These are phyloP conservation scores for Ustilago trichophora DNA, from an alignment of 1,284 basidiomycete species.

Conservation along the genomic window DNA sequence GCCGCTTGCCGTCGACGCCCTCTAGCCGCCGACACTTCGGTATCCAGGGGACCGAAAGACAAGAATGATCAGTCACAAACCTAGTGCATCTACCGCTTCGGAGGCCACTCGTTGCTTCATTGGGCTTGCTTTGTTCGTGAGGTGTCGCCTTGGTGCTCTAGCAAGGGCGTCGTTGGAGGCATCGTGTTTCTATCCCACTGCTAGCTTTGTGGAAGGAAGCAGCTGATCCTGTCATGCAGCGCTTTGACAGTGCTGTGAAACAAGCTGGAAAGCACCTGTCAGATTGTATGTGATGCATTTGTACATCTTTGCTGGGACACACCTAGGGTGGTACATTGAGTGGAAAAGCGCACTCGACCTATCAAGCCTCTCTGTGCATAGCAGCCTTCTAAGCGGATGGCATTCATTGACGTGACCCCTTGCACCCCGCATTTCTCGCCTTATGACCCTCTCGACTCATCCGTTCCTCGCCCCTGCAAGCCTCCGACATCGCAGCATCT, in stretches of 20 bases:
- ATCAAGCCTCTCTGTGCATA: slow-evolving; percentile 6
- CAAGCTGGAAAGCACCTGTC: background rate
- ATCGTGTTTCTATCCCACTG: too few relatives aligned
- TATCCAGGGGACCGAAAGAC: background rate
- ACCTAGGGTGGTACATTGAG: background rate
- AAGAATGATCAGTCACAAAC: background rate
- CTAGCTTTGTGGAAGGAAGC: too few relatives aligned
- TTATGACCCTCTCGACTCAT: slow-evolving; percentile 2
- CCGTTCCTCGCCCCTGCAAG: slow-evolving; percentile 25
- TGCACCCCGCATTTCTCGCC: slow-evolving; percentile 43
- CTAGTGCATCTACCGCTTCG: too few relatives aligned
- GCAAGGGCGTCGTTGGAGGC: too few relatives aligned
- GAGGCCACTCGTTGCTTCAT: too few relatives aligned
- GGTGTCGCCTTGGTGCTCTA: too few relatives aligned
- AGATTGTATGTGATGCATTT: slow-evolving; percentile 1
- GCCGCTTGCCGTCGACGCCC: background rate
- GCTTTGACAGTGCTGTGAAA: too few relatives aligned
- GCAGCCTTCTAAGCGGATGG: slow-evolving; percentile 10
- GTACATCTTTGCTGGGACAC: background rate
- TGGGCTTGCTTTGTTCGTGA: too few relatives aligned
- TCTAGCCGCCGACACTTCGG: background rate
- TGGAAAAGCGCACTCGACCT: background rate
- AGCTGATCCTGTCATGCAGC: too few relatives aligned
- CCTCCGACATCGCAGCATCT: slow-evolving; percentile 24
- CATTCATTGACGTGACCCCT: slow-evolving; percentile 48